A percentile compares a stretch with the other conserved stretches of the same genome.
Conservation (phyloP, 2,329 filamentous ascomycete genomes). For the Dactylonectria estremocensis region DNA sequence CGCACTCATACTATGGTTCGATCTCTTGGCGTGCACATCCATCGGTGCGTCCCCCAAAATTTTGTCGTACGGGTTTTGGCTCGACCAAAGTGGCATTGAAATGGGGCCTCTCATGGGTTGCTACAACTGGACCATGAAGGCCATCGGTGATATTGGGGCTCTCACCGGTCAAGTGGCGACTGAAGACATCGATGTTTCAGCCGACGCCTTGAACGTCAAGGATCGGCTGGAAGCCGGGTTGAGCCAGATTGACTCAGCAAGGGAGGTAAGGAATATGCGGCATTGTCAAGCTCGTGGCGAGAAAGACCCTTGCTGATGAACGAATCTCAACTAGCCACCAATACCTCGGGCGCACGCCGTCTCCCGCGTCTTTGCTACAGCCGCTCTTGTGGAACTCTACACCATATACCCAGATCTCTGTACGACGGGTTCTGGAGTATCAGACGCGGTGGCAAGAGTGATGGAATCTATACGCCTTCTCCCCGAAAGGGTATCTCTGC, state of each 20-base stretch:
- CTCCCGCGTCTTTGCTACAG: slow-evolving; percentile 32
- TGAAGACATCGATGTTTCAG: not conserved
- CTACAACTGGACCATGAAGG: slow-evolving; percentile 36
- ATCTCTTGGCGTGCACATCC: slow-evolving; percentile 36
- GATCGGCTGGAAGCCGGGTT: not conserved
- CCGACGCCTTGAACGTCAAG: not conserved
- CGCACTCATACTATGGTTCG: slow-evolving; percentile 40
- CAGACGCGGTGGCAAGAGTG: slow-evolving; percentile 10
- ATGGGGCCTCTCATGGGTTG: slow-evolving; percentile 43
- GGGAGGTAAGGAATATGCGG: not conserved
- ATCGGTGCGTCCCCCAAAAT: slow-evolving; percentile 23
- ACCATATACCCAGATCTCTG: slow-evolving; percentile 12
- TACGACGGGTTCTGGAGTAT: not conserved
- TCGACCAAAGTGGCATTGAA: slow-evolving; percentile 27
- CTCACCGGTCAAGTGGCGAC: slow-evolving; percentile 5
- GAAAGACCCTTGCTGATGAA: not conserved
- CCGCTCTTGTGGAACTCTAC: slow-evolving; percentile 36
- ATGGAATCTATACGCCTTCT: slow-evolving; percentile 30
- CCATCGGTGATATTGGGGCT: slow-evolving; percentile 36
- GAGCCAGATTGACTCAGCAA: not conserved
- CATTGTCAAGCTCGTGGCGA: not conserved
- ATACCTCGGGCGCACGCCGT: not conserved
- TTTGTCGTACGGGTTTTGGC: slow-evolving; percentile 28
- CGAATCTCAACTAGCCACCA: not conserved
- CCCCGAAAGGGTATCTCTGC: slow-evolving; percentile 28